phyloP scores from a whole-genome alignment of 2,329 filamentous ascomycete species.

The Penicillium hordei region DNA sequence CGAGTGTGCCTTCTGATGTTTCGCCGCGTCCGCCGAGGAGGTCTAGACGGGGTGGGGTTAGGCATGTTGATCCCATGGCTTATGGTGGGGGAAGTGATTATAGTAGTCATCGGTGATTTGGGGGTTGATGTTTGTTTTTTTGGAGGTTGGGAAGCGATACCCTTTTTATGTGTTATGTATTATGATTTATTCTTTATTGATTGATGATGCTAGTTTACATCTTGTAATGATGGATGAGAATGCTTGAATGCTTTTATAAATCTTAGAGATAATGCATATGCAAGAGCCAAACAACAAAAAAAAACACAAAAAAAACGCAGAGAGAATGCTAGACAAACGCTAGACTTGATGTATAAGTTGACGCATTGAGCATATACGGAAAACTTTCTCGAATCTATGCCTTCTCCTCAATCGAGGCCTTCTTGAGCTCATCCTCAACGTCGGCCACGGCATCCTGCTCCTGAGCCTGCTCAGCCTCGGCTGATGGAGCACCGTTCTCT shows the following conservation, averaged over 20 bases:
- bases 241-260: slow-evolving; percentile 14
- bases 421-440: slow-evolving; percentile 60
- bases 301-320: slow-evolving; percentile 10
- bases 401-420: slow-evolving; percentile 60
- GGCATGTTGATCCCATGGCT: slow-evolving; percentile 48
- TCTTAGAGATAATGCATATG: slow-evolving; percentile 23
- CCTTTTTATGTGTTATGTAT: slow-evolving; percentile 10
- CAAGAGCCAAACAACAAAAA: slow-evolving; percentile 7
- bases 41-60: slow-evolving; percentile 41
- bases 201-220: not conserved
- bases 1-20: slow-evolving; percentile 30
- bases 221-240: not conserved
- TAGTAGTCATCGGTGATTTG: slow-evolving; percentile 17
- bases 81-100: slow-evolving; percentile 38
- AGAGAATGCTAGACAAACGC: slow-evolving; percentile 30
- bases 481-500: slow-evolving; percentile 54
- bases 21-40: slow-evolving; percentile 36
- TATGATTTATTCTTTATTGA: not conserved
- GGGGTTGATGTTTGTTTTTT: not conserved
- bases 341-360: slow-evolving; percentile 17
- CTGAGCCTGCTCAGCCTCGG: slow-evolving; percentile 55
- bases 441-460: slow-evolving; percentile 62
- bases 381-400: slow-evolving; percentile 24
- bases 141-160: slow-evolving; percentile 18
- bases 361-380: slow-evolving; percentile 19